phyloP scores from a whole-genome alignment of 129 eudicot genomes.

The Scalesia atractyloides region DNA sequence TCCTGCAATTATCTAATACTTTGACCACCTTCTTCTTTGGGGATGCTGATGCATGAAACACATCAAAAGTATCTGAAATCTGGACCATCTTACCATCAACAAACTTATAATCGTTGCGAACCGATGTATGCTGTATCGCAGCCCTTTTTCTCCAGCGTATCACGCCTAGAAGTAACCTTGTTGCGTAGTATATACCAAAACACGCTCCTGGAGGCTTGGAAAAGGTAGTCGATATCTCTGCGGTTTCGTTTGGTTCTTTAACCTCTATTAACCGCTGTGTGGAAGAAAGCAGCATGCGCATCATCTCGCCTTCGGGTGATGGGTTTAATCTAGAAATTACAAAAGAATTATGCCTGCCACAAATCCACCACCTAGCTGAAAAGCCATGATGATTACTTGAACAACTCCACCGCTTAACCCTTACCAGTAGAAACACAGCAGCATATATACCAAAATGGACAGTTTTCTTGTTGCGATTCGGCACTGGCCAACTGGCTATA shows the following conservation, averaged over 20 bases:
- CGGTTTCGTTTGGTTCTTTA: neutral
- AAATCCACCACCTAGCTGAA: slow-evolving; percentile 23
- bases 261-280: neutral
- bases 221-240: neutral
- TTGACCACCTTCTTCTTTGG: slow-evolving; percentile 12
- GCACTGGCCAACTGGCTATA: slow-evolving; percentile 18
- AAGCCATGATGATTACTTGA: slow-evolving; percentile 18
- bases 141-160: no score
- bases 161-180: no score
- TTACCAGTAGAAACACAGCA: slow-evolving; percentile 7
- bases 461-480: neutral
- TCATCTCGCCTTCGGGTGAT: neutral
- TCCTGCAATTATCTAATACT: neutral
- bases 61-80: neutral
- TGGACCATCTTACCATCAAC: no score
- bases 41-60: neutral
- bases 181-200: neutral
- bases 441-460: neutral
- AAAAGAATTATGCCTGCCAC: slow-evolving; percentile 16
- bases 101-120: no score
- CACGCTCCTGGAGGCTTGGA: neutral
- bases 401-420: slow-evolving; percentile 18
- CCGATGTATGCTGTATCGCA: neutral
- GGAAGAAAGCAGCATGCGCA: neutral
- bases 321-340: neutral